These are phyloP conservation scores for Candida oleophila DNA, from an alignment of 805 yeast species.

Conservation along the genomic window DNA sequence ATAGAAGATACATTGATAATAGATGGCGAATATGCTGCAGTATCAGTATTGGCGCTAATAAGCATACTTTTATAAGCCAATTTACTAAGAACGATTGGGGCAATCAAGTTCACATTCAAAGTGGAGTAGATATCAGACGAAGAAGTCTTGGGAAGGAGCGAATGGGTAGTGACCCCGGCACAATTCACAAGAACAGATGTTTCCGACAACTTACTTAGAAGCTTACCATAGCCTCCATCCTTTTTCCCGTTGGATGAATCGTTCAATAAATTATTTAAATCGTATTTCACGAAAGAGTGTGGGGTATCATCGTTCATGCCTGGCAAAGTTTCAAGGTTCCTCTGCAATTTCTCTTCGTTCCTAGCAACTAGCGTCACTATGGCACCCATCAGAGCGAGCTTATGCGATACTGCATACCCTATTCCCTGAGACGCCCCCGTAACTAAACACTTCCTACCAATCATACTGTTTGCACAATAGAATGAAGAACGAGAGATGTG, in stretches of 20 bases:
- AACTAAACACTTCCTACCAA: conserved; percentile 45
- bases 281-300: conserved; percentile 34
- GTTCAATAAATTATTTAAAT: conserved; percentile 23
- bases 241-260: conserved; percentile 13
- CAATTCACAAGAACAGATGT: conserved; percentile 56
- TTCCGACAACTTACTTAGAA: conserved; percentile 25
- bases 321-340: conserved; percentile 17
- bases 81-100: conserved; percentile 61
- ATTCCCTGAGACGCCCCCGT: conserved; percentile 75
- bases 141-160: conserved; percentile 46
- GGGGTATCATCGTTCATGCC: conserved; percentile 12
- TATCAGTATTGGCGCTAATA: conserved; percentile 9
- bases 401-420: conserved; percentile 55
- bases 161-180: conserved; percentile 64
- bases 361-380: conserved; percentile 53
- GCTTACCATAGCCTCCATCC: conserved; percentile 4
- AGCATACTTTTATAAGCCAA: conserved; percentile 53
- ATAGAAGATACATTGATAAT: conserved; percentile 70
- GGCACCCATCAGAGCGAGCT: conserved; percentile 52
- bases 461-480: conserved; percentile 3
- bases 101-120: conserved; percentile 54
- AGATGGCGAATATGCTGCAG: conserved; percentile 21
- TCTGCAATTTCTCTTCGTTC: conserved; percentile 33
- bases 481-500: too few relatives aligned
- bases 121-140: conserved; percentile 43